phyloP scores from a whole-genome alignment of 495 filamentous ascomycete genomes.

The Aspergillus indologenus region DNA sequence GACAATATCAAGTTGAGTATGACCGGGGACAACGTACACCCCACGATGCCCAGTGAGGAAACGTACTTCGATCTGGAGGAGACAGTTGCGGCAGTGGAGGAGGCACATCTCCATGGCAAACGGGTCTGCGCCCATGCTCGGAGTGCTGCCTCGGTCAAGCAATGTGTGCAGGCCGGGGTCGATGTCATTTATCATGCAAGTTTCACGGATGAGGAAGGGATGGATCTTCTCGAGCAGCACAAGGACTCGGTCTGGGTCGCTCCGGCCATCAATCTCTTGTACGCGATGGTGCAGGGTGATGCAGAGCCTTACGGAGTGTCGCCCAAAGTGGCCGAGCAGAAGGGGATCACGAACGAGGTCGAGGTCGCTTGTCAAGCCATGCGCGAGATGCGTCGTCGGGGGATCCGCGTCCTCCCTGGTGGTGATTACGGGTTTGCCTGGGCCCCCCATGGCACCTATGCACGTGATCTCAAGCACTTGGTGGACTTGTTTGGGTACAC shows the following conservation, averaged over 20 bases:
- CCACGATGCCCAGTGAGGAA: conserved; percentile 43
- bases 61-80: conserved; percentile 49
- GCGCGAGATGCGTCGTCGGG: conserved; percentile 45
- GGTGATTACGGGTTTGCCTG: conserved; percentile 55
- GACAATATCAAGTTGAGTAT: conserved; percentile 54
- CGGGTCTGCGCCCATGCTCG: conserved; percentile 51
- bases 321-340: conserved; percentile 39
- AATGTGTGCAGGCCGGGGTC: conserved; percentile 45
- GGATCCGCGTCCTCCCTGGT: conserved; percentile 47
- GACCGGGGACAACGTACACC: conserved; percentile 38
- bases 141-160: conserved; percentile 45
- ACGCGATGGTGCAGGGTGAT: conserved; percentile 37
- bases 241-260: conserved; percentile 43
- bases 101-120: conserved; percentile 42
- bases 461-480: conserved; percentile 48
- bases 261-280: conserved; percentile 45
- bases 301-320: conserved; percentile 44
- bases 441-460: conserved; percentile 50
- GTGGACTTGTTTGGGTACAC: conserved; percentile 48
- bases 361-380: conserved; percentile 37
- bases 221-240: conserved; percentile 31
- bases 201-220: conserved; percentile 45
- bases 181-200: conserved; percentile 54
- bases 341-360: conserved; percentile 43
- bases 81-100: conserved; percentile 50